Conservation (phyloP, 2,329 filamentous ascomycete genomes). For the Chaetomiaceae sp. region DNA sequence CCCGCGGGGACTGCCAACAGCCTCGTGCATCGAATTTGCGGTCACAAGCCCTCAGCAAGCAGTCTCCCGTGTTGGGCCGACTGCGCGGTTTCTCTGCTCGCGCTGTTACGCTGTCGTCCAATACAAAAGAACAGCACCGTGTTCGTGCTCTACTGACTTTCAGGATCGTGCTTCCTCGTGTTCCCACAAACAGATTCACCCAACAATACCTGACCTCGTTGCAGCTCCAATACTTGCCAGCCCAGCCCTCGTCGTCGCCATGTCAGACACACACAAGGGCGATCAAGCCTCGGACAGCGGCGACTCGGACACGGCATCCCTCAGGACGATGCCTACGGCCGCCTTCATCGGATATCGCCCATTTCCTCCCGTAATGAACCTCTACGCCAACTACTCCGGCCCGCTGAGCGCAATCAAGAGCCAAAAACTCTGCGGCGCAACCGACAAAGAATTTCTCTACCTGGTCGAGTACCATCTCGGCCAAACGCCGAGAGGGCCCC, state of each 20-base stretch:
- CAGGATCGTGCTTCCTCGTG: too few relatives aligned
- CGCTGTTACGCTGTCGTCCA: too few relatives aligned
- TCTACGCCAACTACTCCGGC: conserved; percentile 9
- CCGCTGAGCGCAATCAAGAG: conserved; percentile 5
- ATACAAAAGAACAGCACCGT: too few relatives aligned
- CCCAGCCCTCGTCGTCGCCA: background rate
- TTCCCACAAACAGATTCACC: too few relatives aligned
- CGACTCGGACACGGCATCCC: background rate
- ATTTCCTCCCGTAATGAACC: conserved; percentile 14
- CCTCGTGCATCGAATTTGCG: too few relatives aligned
- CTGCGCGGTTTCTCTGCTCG: too few relatives aligned
- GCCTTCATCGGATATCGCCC: conserved; percentile 8
- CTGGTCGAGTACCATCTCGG: conserved; percentile 15
- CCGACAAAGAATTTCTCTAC: conserved; percentile 10
- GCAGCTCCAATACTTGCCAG: too few relatives aligned
- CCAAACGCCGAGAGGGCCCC: conserved; percentile 10
- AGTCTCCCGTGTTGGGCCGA: too few relatives aligned
- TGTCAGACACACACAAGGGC: background rate
- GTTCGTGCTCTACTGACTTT: too few relatives aligned
- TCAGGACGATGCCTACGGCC: background rate
- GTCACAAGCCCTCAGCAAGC: too few relatives aligned
- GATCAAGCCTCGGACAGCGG: background rate
- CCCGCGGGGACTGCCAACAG: too few relatives aligned
- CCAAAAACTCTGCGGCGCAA: conserved; percentile 15
- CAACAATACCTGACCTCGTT: too few relatives aligned